phyloP scores from a whole-genome alignment of 805 yeast species.

The Danielia reshetovae region DNA sequence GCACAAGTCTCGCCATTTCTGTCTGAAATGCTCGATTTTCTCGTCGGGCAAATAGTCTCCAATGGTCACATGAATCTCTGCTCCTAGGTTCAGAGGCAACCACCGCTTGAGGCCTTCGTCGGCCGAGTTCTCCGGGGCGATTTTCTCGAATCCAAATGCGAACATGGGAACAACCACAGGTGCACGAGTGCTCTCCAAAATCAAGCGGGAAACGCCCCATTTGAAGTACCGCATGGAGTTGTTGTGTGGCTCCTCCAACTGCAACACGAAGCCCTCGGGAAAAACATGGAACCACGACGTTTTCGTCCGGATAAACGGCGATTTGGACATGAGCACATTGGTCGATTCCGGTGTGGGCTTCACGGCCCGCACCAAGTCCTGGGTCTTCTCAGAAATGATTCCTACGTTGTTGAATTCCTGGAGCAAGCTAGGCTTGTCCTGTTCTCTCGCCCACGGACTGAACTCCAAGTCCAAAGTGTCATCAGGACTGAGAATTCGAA shows the following conservation, averaged over 20 bases:
- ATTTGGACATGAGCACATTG: slow-evolving; percentile 27
- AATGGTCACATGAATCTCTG: slow-evolving; percentile 62
- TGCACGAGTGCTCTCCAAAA: slow-evolving; percentile 75
- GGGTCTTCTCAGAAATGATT: slow-evolving; percentile 5
- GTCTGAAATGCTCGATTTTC: slow-evolving; percentile 56
- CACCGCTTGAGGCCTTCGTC: slow-evolving; percentile 52
- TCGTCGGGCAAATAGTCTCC: slow-evolving; percentile 69
- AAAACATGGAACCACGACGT: slow-evolving; percentile 92
- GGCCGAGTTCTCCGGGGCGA: slow-evolving; percentile 73
- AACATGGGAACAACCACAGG: slow-evolving; percentile 89
- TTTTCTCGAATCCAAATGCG: slow-evolving; percentile 78
- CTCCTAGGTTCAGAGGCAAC: slow-evolving; percentile 61
- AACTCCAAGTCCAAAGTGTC: slow-evolving; percentile 53
- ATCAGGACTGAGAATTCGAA: slow-evolving; percentile 75
- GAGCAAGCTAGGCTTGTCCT: slow-evolving; percentile 29
- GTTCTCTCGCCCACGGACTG: slow-evolving; percentile 26
- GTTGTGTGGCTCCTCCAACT: slow-evolving; percentile 69
- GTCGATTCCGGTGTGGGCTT: slow-evolving; percentile 29
- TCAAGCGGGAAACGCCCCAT: slow-evolving; percentile 88
- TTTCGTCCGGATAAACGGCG: slow-evolving; percentile 57
- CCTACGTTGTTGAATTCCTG: slow-evolving; percentile 33
- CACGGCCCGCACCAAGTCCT: slow-evolving; percentile 18
- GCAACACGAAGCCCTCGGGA: slow-evolving; percentile 94
- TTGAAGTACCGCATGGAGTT: slow-evolving; percentile 92
- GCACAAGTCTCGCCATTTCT: slow-evolving; percentile 65